Evolutionary conservation across 345 rosid genomes (phyloP).

Genomic region (Balakata baccata): DNA sequence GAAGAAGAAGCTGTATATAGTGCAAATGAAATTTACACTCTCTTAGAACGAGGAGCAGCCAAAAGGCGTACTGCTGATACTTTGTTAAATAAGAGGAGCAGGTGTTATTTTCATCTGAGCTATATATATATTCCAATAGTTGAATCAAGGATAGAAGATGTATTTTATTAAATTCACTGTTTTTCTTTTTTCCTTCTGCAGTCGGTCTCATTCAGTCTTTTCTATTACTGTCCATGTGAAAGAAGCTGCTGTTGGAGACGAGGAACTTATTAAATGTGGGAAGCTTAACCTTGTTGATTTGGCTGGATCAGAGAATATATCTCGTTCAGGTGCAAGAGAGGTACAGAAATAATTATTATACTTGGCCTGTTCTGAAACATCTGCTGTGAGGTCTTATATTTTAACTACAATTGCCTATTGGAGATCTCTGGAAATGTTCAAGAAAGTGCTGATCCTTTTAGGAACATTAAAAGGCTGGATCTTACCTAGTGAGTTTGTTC

Average conservation of each 20-base stretch:
- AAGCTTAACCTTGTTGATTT: conserved; percentile 97
- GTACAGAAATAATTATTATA: conserved; percentile 22
- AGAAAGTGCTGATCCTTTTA: background rate
- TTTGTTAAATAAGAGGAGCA: conserved; percentile 83
- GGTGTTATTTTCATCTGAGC: conserved; percentile 38
- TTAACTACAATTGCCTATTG: background rate
- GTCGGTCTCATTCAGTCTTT: conserved; percentile 94
- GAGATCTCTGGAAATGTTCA: background rate
- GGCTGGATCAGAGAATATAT: conserved; percentile 96
- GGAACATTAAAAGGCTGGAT: background rate
- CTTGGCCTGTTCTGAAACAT: no score
- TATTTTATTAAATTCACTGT: conserved; percentile 5
- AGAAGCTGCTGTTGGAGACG: conserved; percentile 82
- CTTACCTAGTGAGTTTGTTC: no score
- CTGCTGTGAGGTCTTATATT: no score
- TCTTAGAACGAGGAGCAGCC: conserved; percentile 75
- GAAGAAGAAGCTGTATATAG: conserved; percentile 92
- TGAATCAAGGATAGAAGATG: background rate
- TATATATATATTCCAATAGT: background rate
- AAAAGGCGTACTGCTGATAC: conserved; percentile 90
- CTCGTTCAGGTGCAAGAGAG: conserved; percentile 86
- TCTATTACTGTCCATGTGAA: conserved; percentile 73
- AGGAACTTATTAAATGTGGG: conserved; percentile 88
- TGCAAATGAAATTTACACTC: conserved; percentile 80
- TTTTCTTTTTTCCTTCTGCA: conserved; percentile 29